Percentiles rank a stretch among this genome's conserved stretches.
Conservation (phyloP, 2,329 filamentous ascomycete species). For the Aspergillus novoparasiticus region DNA sequence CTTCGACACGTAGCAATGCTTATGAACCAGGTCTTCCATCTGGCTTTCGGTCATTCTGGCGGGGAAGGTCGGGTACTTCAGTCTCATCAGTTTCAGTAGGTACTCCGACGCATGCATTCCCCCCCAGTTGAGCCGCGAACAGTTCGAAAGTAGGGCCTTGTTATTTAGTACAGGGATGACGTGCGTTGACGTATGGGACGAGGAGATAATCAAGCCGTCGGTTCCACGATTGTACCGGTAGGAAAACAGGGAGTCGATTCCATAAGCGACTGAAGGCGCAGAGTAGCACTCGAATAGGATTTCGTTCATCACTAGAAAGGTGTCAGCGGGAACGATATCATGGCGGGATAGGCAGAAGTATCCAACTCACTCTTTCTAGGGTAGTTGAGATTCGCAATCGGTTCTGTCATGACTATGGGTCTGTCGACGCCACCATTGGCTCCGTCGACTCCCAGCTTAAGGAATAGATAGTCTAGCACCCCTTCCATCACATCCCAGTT, state of each 20-base stretch:
- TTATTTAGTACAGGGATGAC: slow-evolving; percentile 89
- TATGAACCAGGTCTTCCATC: slow-evolving; percentile 80
- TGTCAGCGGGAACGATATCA: slow-evolving; percentile 21
- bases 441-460: slow-evolving; percentile 85
- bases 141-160: slow-evolving; percentile 81
- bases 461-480: slow-evolving; percentile 88
- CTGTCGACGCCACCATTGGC: slow-evolving; percentile 74
- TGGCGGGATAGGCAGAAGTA: neutral
- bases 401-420: slow-evolving; percentile 93
- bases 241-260: slow-evolving; percentile 95
- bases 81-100: slow-evolving; percentile 79
- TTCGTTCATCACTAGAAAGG: slow-evolving; percentile 80
- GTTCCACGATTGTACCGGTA: slow-evolving; percentile 88
- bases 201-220: slow-evolving; percentile 86
- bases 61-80: slow-evolving; percentile 90
- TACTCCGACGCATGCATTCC: slow-evolving; percentile 89
- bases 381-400: slow-evolving; percentile 87
- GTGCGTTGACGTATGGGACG: slow-evolving; percentile 91
- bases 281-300: slow-evolving; percentile 96
- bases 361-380: slow-evolving; percentile 74
- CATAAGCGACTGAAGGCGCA: slow-evolving; percentile 86
- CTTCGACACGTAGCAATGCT: slow-evolving; percentile 86
- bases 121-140: slow-evolving; percentile 92
- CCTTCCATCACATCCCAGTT: slow-evolving; percentile 99
- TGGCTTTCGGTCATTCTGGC: slow-evolving; percentile 85